Conservation (phyloP, 2,329 filamentous ascomycete genomes). For the Parastagonospora avenae region DNA sequence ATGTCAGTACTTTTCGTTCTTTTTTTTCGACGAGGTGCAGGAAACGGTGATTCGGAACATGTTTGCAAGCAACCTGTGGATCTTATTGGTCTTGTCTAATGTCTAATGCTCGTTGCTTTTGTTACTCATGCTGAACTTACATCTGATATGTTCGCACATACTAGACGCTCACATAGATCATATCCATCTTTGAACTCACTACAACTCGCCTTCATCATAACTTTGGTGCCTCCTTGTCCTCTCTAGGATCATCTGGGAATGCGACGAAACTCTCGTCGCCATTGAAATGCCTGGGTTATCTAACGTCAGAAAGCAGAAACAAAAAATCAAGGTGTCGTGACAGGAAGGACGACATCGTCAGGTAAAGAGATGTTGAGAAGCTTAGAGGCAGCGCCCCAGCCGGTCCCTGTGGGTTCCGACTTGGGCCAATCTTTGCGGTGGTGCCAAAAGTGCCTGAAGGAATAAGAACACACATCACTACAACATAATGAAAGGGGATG, state of each 20-base stretch:
- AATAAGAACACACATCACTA: not conserved
- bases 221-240: conserved; percentile 25
- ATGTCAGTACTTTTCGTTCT: no score
- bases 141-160: not conserved
- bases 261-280: conserved; percentile 44
- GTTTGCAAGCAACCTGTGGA: no score
- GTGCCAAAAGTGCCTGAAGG: conserved; percentile 2
- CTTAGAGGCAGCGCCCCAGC: conserved; percentile 3
- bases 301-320: not conserved
- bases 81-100: no score
- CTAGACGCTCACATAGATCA: not conserved
- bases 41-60: no score
- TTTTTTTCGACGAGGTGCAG: no score
- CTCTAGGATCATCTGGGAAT: conserved; percentile 28
- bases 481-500: not conserved
- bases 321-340: not conserved
- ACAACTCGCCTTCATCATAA: conserved; percentile 19
- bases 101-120: no score
- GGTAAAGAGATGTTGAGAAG: conserved; percentile 4
- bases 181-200: not conserved
- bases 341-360: not conserved
- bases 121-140: not conserved
- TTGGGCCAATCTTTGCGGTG: conserved; percentile 16
- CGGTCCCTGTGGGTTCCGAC: conserved; percentile 3
- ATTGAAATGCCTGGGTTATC: conserved; percentile 38